Base-by-base conservation (phyloP, 2,329 filamentous ascomycete species). In the Colletotrichum incanum region DNA sequence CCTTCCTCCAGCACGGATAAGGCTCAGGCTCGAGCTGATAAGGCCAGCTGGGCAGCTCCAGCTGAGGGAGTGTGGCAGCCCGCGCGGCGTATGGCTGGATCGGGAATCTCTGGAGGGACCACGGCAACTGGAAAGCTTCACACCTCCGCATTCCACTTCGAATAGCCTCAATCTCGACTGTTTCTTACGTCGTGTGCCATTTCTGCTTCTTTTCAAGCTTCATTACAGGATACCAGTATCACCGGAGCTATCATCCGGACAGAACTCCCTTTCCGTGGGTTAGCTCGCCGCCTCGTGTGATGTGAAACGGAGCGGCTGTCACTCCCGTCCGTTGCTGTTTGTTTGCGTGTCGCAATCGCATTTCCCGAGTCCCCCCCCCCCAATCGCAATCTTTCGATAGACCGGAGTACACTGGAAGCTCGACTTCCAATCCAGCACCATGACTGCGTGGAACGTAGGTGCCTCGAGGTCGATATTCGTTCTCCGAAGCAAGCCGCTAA, bases 401-500 rank as follows among this genome's bases (percentile, higher is more conserved):
- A 66, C 26, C 61, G 37, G 43, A 34, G 45, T 26, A 20, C 23
- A 31, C 50, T 49, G 71, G 67, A 62, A 71, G 61, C 67, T 71
- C 43, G 71, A 58, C 65, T 73, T 65, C 47, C 67, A 28, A 58
- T 52, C 62, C 71, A 74, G 61, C 78, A 80, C 66, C 75, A 85
- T 84, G 83, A 78, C 79, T 67, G 80, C 80, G 69, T 85, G 82
- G 79, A 84, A 85, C 76, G 83, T 83, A 77, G 71, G 80, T 79
- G 43, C 31, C n/a, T 23, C 18, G 18, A 41, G 20, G 34, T 18
- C n/a, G 23, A 56, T 31, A 9, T 31, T 18, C 31, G 18, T n/a
- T 23, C 43, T 31, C 31, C 26, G 47, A 20, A 20, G 20, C 39
- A 11, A 6, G 4, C 28, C 28, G 63, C 72, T 71, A 54, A 77